Evolutionary conservation across 75 land plant genomes (phyloP), one percentile per base, ranked within the genome.

Genomic region (Pseudotsuga menziesii): DNA sequence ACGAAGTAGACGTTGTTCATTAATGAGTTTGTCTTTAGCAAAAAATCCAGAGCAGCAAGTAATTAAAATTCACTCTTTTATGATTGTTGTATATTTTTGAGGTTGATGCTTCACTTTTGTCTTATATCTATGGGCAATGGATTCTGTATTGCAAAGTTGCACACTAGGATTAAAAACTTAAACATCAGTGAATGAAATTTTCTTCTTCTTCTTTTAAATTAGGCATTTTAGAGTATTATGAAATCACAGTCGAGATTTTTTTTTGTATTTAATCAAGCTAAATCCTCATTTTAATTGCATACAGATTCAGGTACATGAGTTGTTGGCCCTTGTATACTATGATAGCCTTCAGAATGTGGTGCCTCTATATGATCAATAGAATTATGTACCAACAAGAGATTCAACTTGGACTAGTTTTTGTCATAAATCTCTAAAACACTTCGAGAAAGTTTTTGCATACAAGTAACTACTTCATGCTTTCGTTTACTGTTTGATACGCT

Each of bases 311-410:
- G 92, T 95, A 76, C 93, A 94, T 39, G 99, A 97, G 85, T 75
- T 91, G 54, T 78, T 97, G 78, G 99, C 96, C 44, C 86, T 97
- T 26, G 99, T 97, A 8, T 97, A 97, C 81, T 97, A 97, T 82
- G 99, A 97, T 75, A 81, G 91, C 76, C 77, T 97, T 79, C 99
- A 97, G 82, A 94, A 97, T 89, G 97, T 94, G 48, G 98, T 90
- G 0, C 99, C 99, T 69, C 82, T 92, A 56, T 97, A 89, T 85
- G 98, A 97, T 72, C 99, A 97, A 76, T 85, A 98, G 76, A 76
- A 87, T 88, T 82, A 87, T 78, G 79, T 83, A 66, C 94, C 93
- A 27, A 71, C 63, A 32, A 93, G 81, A 73, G 92, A 97, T 84
- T 86, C 83, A 54, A 57, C 82, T n/a, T 94, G 99, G 99, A 76